Conservation (phyloP, 768 basidiomycete species). For the Tricholoma terreum region DNA sequence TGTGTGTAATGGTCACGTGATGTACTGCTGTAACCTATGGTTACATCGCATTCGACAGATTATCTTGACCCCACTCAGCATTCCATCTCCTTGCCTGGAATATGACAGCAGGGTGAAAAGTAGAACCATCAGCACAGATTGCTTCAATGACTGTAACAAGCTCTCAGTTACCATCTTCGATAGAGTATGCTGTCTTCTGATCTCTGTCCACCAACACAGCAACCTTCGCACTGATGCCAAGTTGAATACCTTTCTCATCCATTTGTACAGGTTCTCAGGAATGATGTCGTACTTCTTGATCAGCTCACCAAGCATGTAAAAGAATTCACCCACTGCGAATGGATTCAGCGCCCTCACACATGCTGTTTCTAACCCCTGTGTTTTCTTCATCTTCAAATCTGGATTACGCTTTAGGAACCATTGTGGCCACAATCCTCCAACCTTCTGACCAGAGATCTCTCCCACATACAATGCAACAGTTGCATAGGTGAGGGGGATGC, state of each 20-base stretch:
- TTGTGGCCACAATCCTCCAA: conserved; percentile 12
- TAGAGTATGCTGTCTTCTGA: conserved; percentile 12
- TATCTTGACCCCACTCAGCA: conserved; percentile 18
- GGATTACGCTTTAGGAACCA: conserved; percentile 18
- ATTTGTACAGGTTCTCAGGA: conserved; percentile 25
- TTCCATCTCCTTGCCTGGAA: conserved; percentile 30
- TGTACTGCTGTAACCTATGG: no score
- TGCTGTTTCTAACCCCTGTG: conserved; percentile 17
- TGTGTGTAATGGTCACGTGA: no score
- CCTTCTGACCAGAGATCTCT: background rate
- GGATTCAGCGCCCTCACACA: conserved; percentile 21
- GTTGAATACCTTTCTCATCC: conserved; percentile 29
- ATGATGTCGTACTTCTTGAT: conserved; percentile 17
- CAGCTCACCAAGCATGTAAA: conserved; percentile 10
- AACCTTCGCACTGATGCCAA: conserved; percentile 15
- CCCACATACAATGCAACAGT: background rate
- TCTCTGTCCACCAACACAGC: conserved; percentile 11
- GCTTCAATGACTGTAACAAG: conserved; percentile 44
- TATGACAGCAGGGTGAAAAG: conserved; percentile 34
- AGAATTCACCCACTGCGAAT: conserved; percentile 17
- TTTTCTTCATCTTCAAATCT: conserved; percentile 22
- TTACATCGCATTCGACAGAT: conserved; percentile 28
- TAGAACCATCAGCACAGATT: conserved; percentile 39
- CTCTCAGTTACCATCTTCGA: conserved; percentile 33
- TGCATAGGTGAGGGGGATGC: background rate